These are phyloP conservation scores for Pyrenula aspistea DNA, from an alignment of 495 filamentous ascomycete species.

Conservation along the genomic window DNA sequence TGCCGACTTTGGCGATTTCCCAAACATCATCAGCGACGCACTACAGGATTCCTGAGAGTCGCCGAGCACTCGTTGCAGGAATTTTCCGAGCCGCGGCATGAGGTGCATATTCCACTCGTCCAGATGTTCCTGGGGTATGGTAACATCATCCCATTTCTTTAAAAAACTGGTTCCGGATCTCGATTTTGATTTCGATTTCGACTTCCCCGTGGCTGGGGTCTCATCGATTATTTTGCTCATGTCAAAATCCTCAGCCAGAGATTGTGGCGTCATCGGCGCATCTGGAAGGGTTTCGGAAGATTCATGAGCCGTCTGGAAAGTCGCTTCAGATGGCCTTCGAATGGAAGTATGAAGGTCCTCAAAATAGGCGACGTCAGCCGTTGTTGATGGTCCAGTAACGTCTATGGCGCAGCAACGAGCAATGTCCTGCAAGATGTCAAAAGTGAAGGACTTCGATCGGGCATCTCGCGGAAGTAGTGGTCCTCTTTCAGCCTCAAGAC, in stretches of 20 bases:
- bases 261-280: slow-evolving; percentile 1
- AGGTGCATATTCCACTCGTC: slow-evolving; percentile 60
- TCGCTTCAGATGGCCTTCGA: background rate
- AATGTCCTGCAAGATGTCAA: background rate
- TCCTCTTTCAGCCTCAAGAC: background rate
- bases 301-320: background rate
- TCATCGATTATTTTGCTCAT: background rate
- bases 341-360: background rate
- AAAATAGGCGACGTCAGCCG: background rate
- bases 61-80: slow-evolving; percentile 53
- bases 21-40: slow-evolving; percentile 62
- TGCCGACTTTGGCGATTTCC: slow-evolving; percentile 50
- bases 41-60: slow-evolving; percentile 56
- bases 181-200: background rate
- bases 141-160: slow-evolving; percentile 29
- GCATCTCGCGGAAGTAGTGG: background rate
- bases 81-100: slow-evolving; percentile 57
- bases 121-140: slow-evolving; percentile 48
- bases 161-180: slow-evolving; percentile 28
- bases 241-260: background rate
- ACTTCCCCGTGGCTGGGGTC: background rate
- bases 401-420: background rate
- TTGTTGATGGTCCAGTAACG: background rate
- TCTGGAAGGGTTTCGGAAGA: background rate
- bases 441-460: background rate